Percentiles rank a stretch among this genome's conserved stretches.
Conservation (phyloP, 2,329 filamentous ascomycete genomes). For the Fusarium graminum region DNA sequence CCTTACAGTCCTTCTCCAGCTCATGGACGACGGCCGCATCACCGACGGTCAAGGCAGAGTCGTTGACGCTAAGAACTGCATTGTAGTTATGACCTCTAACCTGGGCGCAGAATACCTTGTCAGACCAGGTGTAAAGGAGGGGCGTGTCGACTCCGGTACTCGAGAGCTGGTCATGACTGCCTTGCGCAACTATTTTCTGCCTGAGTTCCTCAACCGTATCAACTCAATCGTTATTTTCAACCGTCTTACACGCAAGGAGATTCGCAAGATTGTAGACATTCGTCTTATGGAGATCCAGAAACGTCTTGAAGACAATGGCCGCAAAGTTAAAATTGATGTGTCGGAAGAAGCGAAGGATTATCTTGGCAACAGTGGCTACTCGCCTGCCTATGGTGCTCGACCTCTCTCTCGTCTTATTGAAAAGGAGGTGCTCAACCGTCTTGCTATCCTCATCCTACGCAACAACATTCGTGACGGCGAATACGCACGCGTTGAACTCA, state of each 20-base stretch:
- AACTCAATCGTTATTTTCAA: constrained; percentile 98
- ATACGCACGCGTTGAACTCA: constrained; percentile 80
- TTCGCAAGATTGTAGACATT: constrained; percentile 94
- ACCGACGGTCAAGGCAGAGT: constrained; percentile 97
- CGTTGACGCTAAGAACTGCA: constrained; percentile 96
- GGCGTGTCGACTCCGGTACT: constrained; percentile 86
- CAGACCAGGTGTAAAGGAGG: constrained; percentile 81
- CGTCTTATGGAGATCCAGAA: constrained; percentile 91
- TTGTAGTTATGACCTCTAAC: constrained; percentile 99
- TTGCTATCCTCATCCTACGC: constrained; percentile 91
- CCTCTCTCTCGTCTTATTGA: constrained; percentile 92
- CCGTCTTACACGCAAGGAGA: constrained; percentile 88
- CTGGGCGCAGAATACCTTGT: constrained; percentile 94
- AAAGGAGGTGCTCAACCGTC: constrained; percentile 93
- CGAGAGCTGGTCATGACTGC: constrained; percentile 91
- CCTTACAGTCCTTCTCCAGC: constrained; percentile 95
- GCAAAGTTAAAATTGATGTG: constrained; percentile 87
- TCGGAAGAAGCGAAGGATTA: constrained; percentile 91
- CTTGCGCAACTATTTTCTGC: constrained; percentile 95
- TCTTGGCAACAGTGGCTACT: constrained; percentile 91
- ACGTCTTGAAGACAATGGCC: constrained; percentile 84
- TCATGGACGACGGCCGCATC: constrained; percentile 99
- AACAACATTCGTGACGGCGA: constrained; percentile 90
- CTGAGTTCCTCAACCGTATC: constrained; percentile 98
- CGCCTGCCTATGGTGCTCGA: constrained; percentile 92